These are phyloP conservation scores for Plantago ovata DNA, from an alignment of 257 asterid species.

Conservation along the genomic window DNA sequence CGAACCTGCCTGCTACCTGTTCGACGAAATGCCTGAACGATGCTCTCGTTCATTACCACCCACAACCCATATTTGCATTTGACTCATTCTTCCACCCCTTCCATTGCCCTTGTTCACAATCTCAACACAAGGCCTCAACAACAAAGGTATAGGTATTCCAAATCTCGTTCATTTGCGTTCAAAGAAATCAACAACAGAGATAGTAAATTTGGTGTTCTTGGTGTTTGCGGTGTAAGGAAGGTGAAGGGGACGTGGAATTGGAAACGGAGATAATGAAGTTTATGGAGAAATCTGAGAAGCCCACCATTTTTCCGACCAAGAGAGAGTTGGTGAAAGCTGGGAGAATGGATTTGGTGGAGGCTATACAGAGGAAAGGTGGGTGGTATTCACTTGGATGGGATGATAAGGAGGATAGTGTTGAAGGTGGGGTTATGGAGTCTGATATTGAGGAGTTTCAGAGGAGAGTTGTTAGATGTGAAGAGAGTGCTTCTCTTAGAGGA, in stretches of 20 bases:
- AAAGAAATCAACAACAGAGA: slow-evolving; percentile 21
- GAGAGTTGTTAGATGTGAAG: slow-evolving; percentile 42
- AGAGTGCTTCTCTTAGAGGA: slow-evolving; percentile 30
- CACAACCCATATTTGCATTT: slow-evolving; percentile 25
- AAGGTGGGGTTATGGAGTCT: slow-evolving; percentile 25
- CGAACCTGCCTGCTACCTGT: not conserved
- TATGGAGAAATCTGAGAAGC: slow-evolving; percentile 78
- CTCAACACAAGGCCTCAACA: slow-evolving; percentile 19
- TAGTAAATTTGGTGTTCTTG: slow-evolving; percentile 22
- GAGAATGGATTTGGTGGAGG: slow-evolving; percentile 75
- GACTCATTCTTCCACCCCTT: slow-evolving; percentile 21
- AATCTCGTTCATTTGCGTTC: slow-evolving; percentile 25
- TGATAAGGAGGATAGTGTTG: slow-evolving; percentile 27
- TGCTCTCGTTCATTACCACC: slow-evolving; percentile 46
- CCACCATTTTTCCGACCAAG: slow-evolving; percentile 66
- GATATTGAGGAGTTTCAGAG: slow-evolving; percentile 46
- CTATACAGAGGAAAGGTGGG: slow-evolving; percentile 68
- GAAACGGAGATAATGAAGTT: slow-evolving; percentile 76
- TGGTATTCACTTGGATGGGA: slow-evolving; percentile 93
- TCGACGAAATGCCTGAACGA: slow-evolving; percentile 75
- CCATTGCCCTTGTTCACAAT: slow-evolving; percentile 8
- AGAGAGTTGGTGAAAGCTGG: slow-evolving; percentile 65
- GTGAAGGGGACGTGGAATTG: slow-evolving; percentile 61
- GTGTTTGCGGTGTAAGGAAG: slow-evolving; percentile 40
- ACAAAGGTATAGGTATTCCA: slow-evolving; percentile 10